Percentiles rank a stretch among this genome's conserved stretches.
Conservation (phyloP, 179 eudicot genomes). For the Spergularia azorica region DNA sequence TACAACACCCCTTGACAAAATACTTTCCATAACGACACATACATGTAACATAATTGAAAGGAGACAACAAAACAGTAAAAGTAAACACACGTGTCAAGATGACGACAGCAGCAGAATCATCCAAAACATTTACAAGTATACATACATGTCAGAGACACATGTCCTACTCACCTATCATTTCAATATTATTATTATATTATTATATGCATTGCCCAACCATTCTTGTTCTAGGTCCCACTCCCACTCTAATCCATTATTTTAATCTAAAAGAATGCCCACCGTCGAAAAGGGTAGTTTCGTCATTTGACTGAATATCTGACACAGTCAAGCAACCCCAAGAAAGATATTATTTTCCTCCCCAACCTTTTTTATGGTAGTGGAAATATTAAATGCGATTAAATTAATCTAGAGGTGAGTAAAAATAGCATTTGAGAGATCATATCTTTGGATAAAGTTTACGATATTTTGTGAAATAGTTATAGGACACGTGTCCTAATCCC, state of each 20-base stretch:
- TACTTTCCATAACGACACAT: not conserved
- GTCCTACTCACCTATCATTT: constrained; percentile 13
- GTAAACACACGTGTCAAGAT: constrained; percentile 13
- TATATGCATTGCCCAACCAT: constrained; percentile 14
- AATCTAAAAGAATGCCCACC: no score
- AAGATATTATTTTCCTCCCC: constrained; percentile 8
- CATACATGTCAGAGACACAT: constrained; percentile 13
- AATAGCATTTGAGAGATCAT: not conserved
- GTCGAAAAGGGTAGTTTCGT: constrained; percentile 16
- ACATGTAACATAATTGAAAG: not conserved
- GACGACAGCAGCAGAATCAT: constrained; percentile 8
- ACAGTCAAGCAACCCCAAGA: constrained; percentile 16
- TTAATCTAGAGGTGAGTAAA: constrained; percentile 1
- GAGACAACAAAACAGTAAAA: not conserved
- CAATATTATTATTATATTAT: not conserved
- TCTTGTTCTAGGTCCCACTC: not conserved
- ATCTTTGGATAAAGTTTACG: constrained; percentile 19
- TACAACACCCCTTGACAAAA: no score
- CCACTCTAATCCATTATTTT: not conserved
- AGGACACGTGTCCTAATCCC: constrained; percentile 23
- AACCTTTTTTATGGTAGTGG: not conserved
- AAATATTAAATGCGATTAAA: not conserved
- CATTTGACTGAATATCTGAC: constrained; percentile 6
- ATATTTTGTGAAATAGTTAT: constrained; percentile 19
- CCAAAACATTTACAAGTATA: constrained; percentile 8